phyloP scores from a whole-genome alignment of 2,329 filamentous ascomycete species.

The Fusarium longipes region DNA sequence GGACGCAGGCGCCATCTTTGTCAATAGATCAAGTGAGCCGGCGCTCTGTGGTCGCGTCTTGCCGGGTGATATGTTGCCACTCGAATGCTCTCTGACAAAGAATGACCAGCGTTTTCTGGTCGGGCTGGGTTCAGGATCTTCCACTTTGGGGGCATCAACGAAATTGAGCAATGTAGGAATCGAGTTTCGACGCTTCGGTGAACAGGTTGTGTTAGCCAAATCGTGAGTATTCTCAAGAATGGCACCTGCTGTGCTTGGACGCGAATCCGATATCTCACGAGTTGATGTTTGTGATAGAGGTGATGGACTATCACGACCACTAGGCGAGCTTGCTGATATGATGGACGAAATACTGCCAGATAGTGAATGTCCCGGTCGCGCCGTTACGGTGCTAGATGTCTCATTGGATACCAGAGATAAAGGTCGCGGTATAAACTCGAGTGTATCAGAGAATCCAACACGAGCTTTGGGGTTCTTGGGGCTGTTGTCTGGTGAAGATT shows the following conservation, averaged over 20 bases:
- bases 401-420: conserved; percentile 87
- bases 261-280: conserved; percentile 58
- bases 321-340: conserved; percentile 66
- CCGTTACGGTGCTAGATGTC: conserved; percentile 80
- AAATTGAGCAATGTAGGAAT: conserved; percentile 65
- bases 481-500: conserved; percentile 19
- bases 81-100: conserved; percentile 68
- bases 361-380: conserved; percentile 76
- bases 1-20: conserved; percentile 49
- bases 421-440: conserved; percentile 86
- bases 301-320: conserved; percentile 55
- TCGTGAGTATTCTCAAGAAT: conserved; percentile 65
- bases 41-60: conserved; percentile 61
- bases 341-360: conserved; percentile 85
- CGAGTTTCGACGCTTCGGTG: conserved; percentile 67
- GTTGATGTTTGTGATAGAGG: conserved; percentile 55
- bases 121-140: conserved; percentile 58
- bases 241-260: conserved; percentile 79
- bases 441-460: conserved; percentile 85
- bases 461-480: conserved; percentile 64
- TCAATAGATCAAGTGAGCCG: conserved; percentile 56
- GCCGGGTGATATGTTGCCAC: conserved; percentile 58
- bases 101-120: conserved; percentile 72
- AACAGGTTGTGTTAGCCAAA: conserved; percentile 43
- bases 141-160: conserved; percentile 51